A percentile compares a stretch with the other conserved stretches of the same genome.
Conservation (phyloP, 2,329 filamentous ascomycete species). For the Arthrinium phaeospermum region DNA sequence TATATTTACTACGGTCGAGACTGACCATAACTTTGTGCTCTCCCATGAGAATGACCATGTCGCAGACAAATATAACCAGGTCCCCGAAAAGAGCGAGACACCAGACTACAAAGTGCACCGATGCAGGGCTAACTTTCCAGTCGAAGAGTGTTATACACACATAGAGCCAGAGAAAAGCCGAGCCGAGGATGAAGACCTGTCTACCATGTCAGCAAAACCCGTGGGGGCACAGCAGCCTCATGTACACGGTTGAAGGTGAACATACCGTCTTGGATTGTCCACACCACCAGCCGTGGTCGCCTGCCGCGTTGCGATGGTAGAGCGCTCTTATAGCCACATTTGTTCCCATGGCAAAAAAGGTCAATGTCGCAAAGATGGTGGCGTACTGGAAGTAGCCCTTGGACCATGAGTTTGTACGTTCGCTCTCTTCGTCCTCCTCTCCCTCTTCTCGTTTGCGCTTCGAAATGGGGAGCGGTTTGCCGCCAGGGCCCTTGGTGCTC, state of each 20-base stretch:
- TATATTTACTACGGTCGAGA: constrained; percentile 45
- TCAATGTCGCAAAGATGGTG: constrained; percentile 71
- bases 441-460: constrained; percentile 61
- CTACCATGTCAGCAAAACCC: background rate
- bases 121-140: constrained; percentile 78
- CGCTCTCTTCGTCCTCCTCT: constrained; percentile 43
- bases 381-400: constrained; percentile 73
- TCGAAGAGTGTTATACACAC: constrained; percentile 87
- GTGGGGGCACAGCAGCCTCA: background rate
- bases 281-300: constrained; percentile 39
- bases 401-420: constrained; percentile 47
- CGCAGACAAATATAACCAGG: constrained; percentile 70
- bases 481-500: constrained; percentile 76
- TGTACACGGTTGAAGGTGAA: constrained; percentile 16
- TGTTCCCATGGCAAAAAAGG: constrained; percentile 76
- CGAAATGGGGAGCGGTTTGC: constrained; percentile 79
- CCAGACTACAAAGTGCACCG: constrained; percentile 84
- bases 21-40: constrained; percentile 69
- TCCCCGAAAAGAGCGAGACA: constrained; percentile 74
- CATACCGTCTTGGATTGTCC: constrained; percentile 41
- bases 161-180: constrained; percentile 86
- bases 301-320: constrained; percentile 48
- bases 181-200: constrained; percentile 84
- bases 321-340: constrained; percentile 79
- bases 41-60: constrained; percentile 70